Conservation (phyloP, 177 flowering plant genomes). For the Vitis hybrid region DNA sequence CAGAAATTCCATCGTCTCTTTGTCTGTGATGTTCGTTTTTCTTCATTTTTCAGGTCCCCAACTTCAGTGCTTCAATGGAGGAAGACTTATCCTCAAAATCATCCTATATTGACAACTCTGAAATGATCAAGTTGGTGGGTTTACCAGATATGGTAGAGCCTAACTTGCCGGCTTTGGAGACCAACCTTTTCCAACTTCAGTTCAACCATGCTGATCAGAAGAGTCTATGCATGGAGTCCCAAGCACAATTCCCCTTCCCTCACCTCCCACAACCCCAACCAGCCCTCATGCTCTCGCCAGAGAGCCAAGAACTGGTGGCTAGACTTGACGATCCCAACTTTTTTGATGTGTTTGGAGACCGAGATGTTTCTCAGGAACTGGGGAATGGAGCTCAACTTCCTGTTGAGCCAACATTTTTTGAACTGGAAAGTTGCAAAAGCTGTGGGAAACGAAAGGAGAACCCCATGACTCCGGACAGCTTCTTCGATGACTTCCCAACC, state of each 20-base stretch:
- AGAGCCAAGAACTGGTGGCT: constrained; percentile 40
- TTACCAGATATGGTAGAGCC: constrained; percentile 38
- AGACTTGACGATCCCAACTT: constrained; percentile 41
- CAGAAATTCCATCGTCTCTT: not conserved
- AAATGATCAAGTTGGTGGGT: constrained; percentile 34
- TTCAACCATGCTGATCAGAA: constrained; percentile 8
- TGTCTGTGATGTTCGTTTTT: not conserved
- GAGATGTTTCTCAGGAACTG: constrained; percentile 19
- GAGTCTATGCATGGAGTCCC: constrained; percentile 21
- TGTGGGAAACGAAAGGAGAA: constrained; percentile 14
- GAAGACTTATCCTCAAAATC: constrained; percentile 35
- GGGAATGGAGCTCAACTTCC: constrained; percentile 12
- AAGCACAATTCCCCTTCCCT: constrained; percentile 24
- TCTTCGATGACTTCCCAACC: constrained; percentile 64
- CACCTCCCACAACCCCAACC: constrained; percentile 34
- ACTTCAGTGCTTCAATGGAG: constrained; percentile 29
- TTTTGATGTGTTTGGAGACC: constrained; percentile 31
- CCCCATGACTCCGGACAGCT: constrained; percentile 36
- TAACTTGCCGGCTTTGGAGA: constrained; percentile 17
- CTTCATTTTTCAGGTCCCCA: constrained; percentile 20
- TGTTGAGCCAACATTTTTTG: constrained; percentile 18
- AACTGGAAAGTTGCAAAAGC: constrained; percentile 13
- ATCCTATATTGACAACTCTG: constrained; percentile 28
- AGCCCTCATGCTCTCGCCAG: constrained; percentile 35
- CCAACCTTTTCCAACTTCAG: constrained; percentile 23